Evolutionary conservation across 2,329 filamentous ascomycete genomes (phyloP), one percentile per base, ranked within the genome.

Genomic region (Fusarium tanahbumbuense): DNA sequence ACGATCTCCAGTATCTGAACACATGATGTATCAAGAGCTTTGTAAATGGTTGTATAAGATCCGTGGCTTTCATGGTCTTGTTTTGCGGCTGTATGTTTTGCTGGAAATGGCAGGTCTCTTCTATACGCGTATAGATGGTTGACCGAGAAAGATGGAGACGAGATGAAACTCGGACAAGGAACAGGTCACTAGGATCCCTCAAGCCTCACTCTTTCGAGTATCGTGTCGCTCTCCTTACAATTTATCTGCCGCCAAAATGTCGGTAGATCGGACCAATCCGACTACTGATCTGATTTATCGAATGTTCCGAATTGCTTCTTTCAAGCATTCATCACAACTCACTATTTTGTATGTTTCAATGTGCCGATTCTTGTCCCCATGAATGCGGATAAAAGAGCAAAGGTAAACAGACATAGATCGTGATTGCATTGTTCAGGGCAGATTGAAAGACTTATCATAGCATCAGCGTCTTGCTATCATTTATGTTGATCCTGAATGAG

Each of bases 101-200:
- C 22, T 42, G 11, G 9, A 41, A 41, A 2, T 41, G 25, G 56
- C 22, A 61, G 27, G 34, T 37, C n/a, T 41, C 0, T 8, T 18
- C 5, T 16, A 18, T 20, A 37, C 11, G 22, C 11, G n/a, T n/a
- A 42, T 37, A 6, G 12, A 5, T 15, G 6, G 1, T 5, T 10
- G 9, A 28, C 22, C 25, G 49, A 57, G 20, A 27, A 10, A 16
- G 7, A n/a, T 42, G 49, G 15, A 20, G 13, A 49, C 23, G 6
- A 42, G 42, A 40, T 45, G 58, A 64, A 47, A 64, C 58, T n/a
- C 34, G 8, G n/a, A 11, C 34, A 28, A 5, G 44, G 23, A 27
- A 16, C 8, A 13, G 0, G 16, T 13, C 20, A 25, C 30, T 8
- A 23, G 28, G 22, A 5, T 20, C 18, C 28, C 20, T 16, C 25